Conservation (phyloP, 2,329 filamentous ascomycete genomes). For the Alternaria hordeiaustralica region DNA sequence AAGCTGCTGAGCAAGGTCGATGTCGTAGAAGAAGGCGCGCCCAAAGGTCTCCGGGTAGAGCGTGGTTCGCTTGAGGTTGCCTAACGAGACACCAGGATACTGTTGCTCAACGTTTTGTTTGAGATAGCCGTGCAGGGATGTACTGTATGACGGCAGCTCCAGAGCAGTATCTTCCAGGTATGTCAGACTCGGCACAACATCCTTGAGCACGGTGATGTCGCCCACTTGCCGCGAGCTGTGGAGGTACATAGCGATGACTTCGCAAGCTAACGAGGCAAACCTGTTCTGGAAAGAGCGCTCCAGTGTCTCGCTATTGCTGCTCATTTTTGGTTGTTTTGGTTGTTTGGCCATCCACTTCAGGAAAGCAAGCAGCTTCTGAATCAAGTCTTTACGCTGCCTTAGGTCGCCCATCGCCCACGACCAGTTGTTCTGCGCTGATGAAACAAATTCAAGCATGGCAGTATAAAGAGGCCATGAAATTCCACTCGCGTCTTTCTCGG, state of each 20-base stretch:
- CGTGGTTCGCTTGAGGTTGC: slow-evolving; percentile 79
- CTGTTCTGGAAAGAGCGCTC: slow-evolving; percentile 51
- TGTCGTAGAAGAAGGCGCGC: slow-evolving; percentile 81
- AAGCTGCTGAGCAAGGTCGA: slow-evolving; percentile 76
- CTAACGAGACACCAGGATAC: slow-evolving; percentile 75
- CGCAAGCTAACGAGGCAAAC: slow-evolving; percentile 81
- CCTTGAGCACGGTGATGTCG: slow-evolving; percentile 70
- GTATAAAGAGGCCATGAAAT: slow-evolving; percentile 62
- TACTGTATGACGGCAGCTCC: slow-evolving; percentile 81
- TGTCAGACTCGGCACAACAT: slow-evolving; percentile 74
- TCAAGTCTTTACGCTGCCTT: slow-evolving; percentile 74
- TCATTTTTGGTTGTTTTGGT: slow-evolving; percentile 30
- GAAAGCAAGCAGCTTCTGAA: slow-evolving; percentile 74
- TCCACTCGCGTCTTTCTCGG: slow-evolving; percentile 59
- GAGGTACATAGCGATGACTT: slow-evolving; percentile 89
- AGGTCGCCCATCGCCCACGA: slow-evolving; percentile 88
- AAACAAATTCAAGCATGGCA: slow-evolving; percentile 84
- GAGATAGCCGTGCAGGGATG: slow-evolving; percentile 84
- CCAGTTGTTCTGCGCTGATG: slow-evolving; percentile 91
- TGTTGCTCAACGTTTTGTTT: slow-evolving; percentile 81
- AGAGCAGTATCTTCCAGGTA: slow-evolving; percentile 84
- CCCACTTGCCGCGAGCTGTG: slow-evolving; percentile 83
- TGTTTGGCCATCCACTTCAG: slow-evolving; percentile 57
- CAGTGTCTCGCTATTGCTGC: slow-evolving; percentile 26
- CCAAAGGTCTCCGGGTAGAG: slow-evolving; percentile 73